phyloP scores from a whole-genome alignment of 202 grass and related monocot species.

The Cymbopogon flexuosus region DNA sequence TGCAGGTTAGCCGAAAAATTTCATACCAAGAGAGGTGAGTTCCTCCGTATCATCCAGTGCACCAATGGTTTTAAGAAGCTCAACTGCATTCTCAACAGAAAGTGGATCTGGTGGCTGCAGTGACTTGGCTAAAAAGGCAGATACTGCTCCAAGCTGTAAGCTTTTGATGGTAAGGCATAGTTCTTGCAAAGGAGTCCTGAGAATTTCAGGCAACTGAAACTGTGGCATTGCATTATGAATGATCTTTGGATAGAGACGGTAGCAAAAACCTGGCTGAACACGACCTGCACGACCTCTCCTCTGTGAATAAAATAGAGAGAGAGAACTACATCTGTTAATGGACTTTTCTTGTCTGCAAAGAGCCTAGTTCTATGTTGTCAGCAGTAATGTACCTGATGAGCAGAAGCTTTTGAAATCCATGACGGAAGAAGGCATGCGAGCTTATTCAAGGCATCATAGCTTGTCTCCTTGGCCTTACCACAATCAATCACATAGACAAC shows the following conservation, averaged over 20 bases:
- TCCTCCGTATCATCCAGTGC: constrained; percentile 84
- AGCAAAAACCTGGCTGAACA: constrained; percentile 80
- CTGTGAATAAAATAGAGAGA: constrained; percentile 43
- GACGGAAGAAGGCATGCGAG: constrained; percentile 84
- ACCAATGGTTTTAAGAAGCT: constrained; percentile 88
- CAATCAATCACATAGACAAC: constrained; percentile 98
- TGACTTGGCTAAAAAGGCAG: constrained; percentile 83
- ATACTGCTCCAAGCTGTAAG: constrained; percentile 71
- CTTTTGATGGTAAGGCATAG: constrained; percentile 95
- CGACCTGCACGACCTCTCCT: constrained; percentile 88
- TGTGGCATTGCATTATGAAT: constrained; percentile 83
- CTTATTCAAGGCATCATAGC: constrained; percentile 99
- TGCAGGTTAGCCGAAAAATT: constrained; percentile 14
- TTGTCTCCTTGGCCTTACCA: constrained; percentile 97
- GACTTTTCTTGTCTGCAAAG: constrained; percentile 20
- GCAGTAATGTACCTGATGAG: constrained; percentile 66
- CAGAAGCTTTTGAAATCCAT: constrained; percentile 99
- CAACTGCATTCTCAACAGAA: constrained; percentile 90
- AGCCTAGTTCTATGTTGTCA: neutral
- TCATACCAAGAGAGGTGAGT: constrained; percentile 81
- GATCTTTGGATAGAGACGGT: constrained; percentile 90
- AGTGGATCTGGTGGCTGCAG: constrained; percentile 83
- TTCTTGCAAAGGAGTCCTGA: constrained; percentile 95
- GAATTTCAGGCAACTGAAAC: constrained; percentile 98
- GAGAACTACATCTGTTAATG: neutral